These are phyloP conservation scores for Ophiostoma novo-ulmi DNA, from an alignment of 2,329 filamentous ascomycete genomes.

Conservation along the genomic window DNA sequence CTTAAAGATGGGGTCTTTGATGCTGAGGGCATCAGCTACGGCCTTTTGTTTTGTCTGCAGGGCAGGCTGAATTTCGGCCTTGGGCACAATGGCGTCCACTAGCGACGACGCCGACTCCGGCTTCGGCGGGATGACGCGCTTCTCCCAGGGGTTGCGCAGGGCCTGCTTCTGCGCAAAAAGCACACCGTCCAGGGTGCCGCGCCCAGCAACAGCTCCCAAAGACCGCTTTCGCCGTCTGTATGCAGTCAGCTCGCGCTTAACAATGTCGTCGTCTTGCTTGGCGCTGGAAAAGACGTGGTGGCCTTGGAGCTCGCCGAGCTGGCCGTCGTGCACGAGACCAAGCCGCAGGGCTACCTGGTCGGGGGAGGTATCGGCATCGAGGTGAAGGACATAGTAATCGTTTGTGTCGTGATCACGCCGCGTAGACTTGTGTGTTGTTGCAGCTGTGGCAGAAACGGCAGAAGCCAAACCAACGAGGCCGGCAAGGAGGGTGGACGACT, in stretches of 20 bases:
- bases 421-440: slow-evolving; percentile 35
- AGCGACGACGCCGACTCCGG: background rate
- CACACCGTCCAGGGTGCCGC: slow-evolving; percentile 65
- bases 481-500: slow-evolving; percentile 46
- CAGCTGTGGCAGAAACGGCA: slow-evolving; percentile 39
- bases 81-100: background rate
- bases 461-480: slow-evolving; percentile 50
- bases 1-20: slow-evolving; percentile 82
- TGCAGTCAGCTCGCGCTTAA: slow-evolving; percentile 49
- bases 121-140: slow-evolving; percentile 42
- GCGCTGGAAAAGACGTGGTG: slow-evolving; percentile 83
- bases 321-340: slow-evolving; percentile 74
- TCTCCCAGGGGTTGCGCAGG: slow-evolving; percentile 48
- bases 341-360: slow-evolving; percentile 65
- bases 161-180: slow-evolving; percentile 72
- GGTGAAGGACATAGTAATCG: slow-evolving; percentile 91
- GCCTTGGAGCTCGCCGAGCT: slow-evolving; percentile 67
- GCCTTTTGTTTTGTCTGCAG: slow-evolving; percentile 55
- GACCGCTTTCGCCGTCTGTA: slow-evolving; percentile 59
- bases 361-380: slow-evolving; percentile 62
- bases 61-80: slow-evolving; percentile 33
- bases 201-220: slow-evolving; percentile 31
- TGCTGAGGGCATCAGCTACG: slow-evolving; percentile 63
- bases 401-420: slow-evolving; percentile 68
- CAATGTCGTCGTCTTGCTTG: slow-evolving; percentile 56